Percentiles rank a stretch among this genome's conserved stretches.
Conservation (phyloP, 2,329 filamentous ascomycete genomes). For the Penicillium verrucosum region DNA sequence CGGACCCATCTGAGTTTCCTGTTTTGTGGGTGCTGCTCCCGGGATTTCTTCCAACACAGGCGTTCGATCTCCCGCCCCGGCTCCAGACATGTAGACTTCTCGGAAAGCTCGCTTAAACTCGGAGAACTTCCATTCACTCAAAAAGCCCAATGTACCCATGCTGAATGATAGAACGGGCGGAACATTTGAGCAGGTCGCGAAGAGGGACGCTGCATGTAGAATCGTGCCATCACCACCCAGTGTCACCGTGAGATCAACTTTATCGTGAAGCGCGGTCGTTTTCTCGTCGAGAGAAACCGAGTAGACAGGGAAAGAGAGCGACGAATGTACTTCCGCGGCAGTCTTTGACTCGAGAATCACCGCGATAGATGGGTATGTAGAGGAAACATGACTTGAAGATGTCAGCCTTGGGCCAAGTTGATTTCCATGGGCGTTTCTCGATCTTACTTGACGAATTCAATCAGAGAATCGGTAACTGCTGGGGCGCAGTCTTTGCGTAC, state of each 20-base stretch:
- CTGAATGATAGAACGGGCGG: slow-evolving; percentile 92
- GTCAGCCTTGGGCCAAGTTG: not conserved
- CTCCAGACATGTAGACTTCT: slow-evolving; percentile 84
- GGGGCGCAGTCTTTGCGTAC: slow-evolving; percentile 63
- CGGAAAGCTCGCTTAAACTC: slow-evolving; percentile 91
- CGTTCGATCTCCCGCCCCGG: slow-evolving; percentile 49
- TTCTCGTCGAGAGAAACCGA: slow-evolving; percentile 37
- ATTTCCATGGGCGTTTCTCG: not conserved
- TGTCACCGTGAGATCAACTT: slow-evolving; percentile 84
- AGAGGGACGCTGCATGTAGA: slow-evolving; percentile 78
- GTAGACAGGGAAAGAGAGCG: slow-evolving; percentile 72
- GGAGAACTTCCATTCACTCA: slow-evolving; percentile 93
- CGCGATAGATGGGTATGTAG: slow-evolving; percentile 75
- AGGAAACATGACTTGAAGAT: slow-evolving; percentile 67
- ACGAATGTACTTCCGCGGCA: slow-evolving; percentile 67
- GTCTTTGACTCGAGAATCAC: slow-evolving; percentile 78
- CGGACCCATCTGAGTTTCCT: slow-evolving; percentile 32
- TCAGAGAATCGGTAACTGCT: slow-evolving; percentile 53
- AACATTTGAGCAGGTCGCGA: slow-evolving; percentile 74
- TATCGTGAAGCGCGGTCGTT: slow-evolving; percentile 61
- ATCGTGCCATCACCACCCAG: slow-evolving; percentile 93
- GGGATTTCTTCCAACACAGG: slow-evolving; percentile 44
- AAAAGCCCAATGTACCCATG: slow-evolving; percentile 92
- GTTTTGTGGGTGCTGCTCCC: slow-evolving; percentile 26
- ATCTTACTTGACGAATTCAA: slow-evolving; percentile 54